Base-by-base conservation (phyloP, 768 basidiomycete species). In the Pleurotus giganteus region DNA sequence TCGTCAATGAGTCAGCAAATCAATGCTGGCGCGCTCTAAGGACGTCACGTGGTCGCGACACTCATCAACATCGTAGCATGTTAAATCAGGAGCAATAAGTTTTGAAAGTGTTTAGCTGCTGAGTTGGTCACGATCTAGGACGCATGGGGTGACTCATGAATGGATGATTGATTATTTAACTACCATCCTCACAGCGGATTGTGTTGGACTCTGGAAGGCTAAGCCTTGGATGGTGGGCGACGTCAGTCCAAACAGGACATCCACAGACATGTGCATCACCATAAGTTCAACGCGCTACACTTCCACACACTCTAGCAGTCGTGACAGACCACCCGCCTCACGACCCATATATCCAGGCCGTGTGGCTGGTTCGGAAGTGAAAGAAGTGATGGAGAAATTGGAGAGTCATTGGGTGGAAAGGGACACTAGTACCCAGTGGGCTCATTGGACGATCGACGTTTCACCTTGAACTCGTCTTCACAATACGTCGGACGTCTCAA, bases 301-400 rank as follows among this genome's bases (percentile, higher is more conserved):
- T 17, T 12, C 5, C 46, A 36, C 54, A 39, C 54, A 60, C 46
- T 64, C 27, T 59, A 28, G 24, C 61, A 97, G 94, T 98, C 49
- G 92, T 98, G 50, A 89, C 96, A n/a, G 98, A 98, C 65, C 93
- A 98, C 60, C 94, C 94, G 4, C 88, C 94, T 44, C 97, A 99
- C 65, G 89, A 92, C 65, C 90, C 89, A 2, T 89, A 91, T 65
- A 91, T 92, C 57, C 84, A 86, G 84, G 84, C 21, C 82, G 78
- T 63, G 96, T 98, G 5, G 94, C 93, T 12, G 81, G 84, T 51
- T 80, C 72, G 12, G 91, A 95, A 65, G 84, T 84, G 27, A 75
- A 74, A 58, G 84, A 88, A 60, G 84, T 82, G 11, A 72, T 90
- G 32, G 72, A 74, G 29, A 80, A 76, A 9, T 51, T 29, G 49